Evolutionary conservation across 2,329 filamentous ascomycete species (phyloP), one percentile per base, ranked within the genome.

Genomic region (Aschersonia sp.): DNA sequence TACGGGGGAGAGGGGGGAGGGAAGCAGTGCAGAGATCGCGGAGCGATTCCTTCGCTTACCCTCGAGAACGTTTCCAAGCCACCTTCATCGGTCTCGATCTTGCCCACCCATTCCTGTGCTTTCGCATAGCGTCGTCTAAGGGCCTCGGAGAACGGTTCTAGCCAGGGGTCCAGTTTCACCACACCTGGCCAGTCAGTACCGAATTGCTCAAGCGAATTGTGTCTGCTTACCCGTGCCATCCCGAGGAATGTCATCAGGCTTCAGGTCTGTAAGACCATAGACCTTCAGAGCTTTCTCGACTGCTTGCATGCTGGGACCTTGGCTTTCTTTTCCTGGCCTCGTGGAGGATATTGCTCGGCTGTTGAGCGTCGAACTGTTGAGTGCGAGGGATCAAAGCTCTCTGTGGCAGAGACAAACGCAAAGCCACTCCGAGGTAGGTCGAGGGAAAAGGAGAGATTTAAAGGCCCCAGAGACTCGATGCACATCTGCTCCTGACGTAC

Each of bases 51-150:
- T 9, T 6, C 20, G 6, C 9, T n/a, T 63, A 86, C 88, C 67
- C 77, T 85, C 58, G 85, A 91, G 69, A 97, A 98, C 64, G 91
- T 88, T 51, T 94, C 87, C 43, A 98, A 63, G 12, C 92, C 88
- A 45, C 92, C 92, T 65, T 98, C 92, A 1, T 77, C 79, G 38
- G 87, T 75, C 53, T 94, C 72, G 60, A 98, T 86, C 31, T 70
- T 82, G 62, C 85, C 80, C 59, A 96, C 85, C 92, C 91, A 97
- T 50, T 85, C 72, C 57, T 94, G 82, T 9, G 89, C 80, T 61
- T 85, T 87, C 50, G 76, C 68, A 65, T 83, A 96, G 60, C 92
- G 80, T 51, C 79, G 76, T 64, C 79, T 82, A 53, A 98, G 72
- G 32, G 82, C 71, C 48, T 84, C 86, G 58, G 80, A 77, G 73